These are phyloP conservation scores for Metschnikowia kofuensis DNA, from an alignment of 805 yeast genomes.

Conservation along the genomic window DNA sequence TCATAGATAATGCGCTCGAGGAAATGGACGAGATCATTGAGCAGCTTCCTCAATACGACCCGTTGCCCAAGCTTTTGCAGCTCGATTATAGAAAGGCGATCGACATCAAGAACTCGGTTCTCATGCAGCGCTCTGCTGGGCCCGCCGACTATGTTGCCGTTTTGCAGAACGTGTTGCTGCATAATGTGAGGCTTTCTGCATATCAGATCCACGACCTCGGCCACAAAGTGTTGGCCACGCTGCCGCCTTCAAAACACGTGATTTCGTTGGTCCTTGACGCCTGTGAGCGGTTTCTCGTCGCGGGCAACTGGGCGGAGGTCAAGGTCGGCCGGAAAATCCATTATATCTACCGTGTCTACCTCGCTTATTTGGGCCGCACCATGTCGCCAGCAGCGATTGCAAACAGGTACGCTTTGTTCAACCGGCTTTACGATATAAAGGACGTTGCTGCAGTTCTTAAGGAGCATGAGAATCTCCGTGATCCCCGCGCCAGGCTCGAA, in stretches of 20 bases:
- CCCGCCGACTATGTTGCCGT: slow-evolving; percentile 6
- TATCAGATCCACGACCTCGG: slow-evolving; percentile 16
- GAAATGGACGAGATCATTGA: slow-evolving; percentile 21
- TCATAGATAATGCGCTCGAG: slow-evolving; percentile 25
- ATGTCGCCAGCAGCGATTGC: slow-evolving; percentile 13
- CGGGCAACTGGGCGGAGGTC: slow-evolving; percentile 31
- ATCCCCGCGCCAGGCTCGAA: slow-evolving; percentile 14
- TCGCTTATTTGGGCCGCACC: slow-evolving; percentile 18
- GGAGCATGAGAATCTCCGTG: slow-evolving; percentile 3
- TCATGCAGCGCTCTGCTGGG: background rate
- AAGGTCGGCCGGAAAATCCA: slow-evolving; percentile 21
- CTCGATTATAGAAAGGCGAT: slow-evolving; percentile 18
- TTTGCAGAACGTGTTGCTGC: slow-evolving; percentile 1
- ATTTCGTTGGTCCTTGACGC: slow-evolving; percentile 18
- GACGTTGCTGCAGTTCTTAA: slow-evolving; percentile 12
- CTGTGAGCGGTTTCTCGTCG: slow-evolving; percentile 30
- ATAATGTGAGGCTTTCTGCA: slow-evolving; percentile 21
- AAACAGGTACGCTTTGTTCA: slow-evolving; percentile 21
- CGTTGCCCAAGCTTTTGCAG: slow-evolving; percentile 21
- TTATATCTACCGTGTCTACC: slow-evolving; percentile 27
- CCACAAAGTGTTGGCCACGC: background rate
- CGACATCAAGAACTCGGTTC: slow-evolving; percentile 17
- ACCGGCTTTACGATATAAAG: slow-evolving; percentile 26
- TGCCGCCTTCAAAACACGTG: background rate
- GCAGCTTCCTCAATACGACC: slow-evolving; percentile 10